Evolutionary conservation across 2,329 filamentous ascomycete genomes (phyloP).

Genomic region (Arthrobotrys pseudoclavata): DNA sequence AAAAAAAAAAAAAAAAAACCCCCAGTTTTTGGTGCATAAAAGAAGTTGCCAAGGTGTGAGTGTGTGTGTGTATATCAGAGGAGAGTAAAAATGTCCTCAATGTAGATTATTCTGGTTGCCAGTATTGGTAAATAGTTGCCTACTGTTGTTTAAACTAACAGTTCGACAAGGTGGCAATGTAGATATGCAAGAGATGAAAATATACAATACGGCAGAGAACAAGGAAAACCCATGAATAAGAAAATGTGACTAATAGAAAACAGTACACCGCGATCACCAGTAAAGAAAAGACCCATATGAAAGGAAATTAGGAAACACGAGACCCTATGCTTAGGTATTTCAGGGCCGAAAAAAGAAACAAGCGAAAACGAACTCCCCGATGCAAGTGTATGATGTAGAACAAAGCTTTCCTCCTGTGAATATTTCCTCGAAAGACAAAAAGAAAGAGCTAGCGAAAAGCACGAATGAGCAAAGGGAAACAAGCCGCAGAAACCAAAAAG

Average conservation of each 20-base stretch:
- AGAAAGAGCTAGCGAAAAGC: slow-evolving; percentile 7
- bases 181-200: slow-evolving; percentile 43
- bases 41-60: not conserved
- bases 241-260: slow-evolving; percentile 29
- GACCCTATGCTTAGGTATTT: slow-evolving; percentile 51
- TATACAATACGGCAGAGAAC: slow-evolving; percentile 48
- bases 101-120: slow-evolving; percentile 43
- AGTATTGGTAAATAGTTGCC: slow-evolving; percentile 38
- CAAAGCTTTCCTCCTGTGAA: slow-evolving; percentile 51
- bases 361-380: slow-evolving; percentile 52
- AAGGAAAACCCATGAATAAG: slow-evolving; percentile 33
- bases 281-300: slow-evolving; percentile 34
- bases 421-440: slow-evolving; percentile 42
- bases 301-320: slow-evolving; percentile 47
- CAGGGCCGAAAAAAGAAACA: slow-evolving; percentile 26
- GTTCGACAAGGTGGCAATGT: slow-evolving; percentile 31
- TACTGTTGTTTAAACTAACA: slow-evolving; percentile 28
- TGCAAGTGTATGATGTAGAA: slow-evolving; percentile 58
- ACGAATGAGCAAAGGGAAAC: slow-evolving; percentile 27
- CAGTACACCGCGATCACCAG: slow-evolving; percentile 44
- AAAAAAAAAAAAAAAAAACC: no score
- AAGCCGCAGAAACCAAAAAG: slow-evolving; percentile 31
- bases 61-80: slow-evolving; percentile 41
- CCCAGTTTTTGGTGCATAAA: slow-evolving; percentile 5
- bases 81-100: slow-evolving; percentile 13